Base-by-base conservation (phyloP, 2,329 filamentous ascomycete genomes). In the Arthrobotrys sphaeroides region DNA sequence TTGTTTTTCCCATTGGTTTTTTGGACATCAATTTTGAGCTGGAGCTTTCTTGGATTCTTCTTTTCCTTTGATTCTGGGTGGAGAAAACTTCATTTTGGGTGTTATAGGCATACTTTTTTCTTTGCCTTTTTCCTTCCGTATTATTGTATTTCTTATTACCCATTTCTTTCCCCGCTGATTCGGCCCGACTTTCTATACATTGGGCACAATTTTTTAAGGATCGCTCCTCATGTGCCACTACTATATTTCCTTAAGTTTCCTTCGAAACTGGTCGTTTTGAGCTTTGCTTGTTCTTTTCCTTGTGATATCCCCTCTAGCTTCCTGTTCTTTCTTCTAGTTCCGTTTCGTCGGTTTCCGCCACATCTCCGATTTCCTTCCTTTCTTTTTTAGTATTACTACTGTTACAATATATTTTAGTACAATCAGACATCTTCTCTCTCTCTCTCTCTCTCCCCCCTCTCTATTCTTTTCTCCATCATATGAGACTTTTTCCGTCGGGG, bases 191-290 rank as follows among this genome's bases (percentile, higher is more conserved):
- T 43, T 60, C 12, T 20, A 45, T 33, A 36, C 55, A 59, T 59
- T 70, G 55, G 55, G 28, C 47, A 45, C 45, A 33, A 67, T 53
- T 65, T 61, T 51, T 73, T 40, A 65, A 66, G 61, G 51, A 61
- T 73, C 60, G 51, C 60, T 73, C 40, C 60, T 57, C 53, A 55
- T 60, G 66, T 70, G 66, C 51, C 36, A 69, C 13, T 70, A 70
- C 22, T 42, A 20, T 51, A 22, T 38, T 53, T 33, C 28, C 28
- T 38, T 38, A 18, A n/a, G n/a, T n/a, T n/a, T 5, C n/a, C 18
- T 36, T 62, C 47, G 28, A 43, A n/a, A n/a, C 18, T 43, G 36
- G 9, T 16, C 10, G 16, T 26, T 2, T 20, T 38, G 7, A 28
- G 20, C 12, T 43, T 42, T 61, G 22, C 13, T 40, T 36, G 6